These are phyloP conservation scores for Sutorius australiensis DNA, from an alignment of 768 basidiomycete species.

Conservation along the genomic window DNA sequence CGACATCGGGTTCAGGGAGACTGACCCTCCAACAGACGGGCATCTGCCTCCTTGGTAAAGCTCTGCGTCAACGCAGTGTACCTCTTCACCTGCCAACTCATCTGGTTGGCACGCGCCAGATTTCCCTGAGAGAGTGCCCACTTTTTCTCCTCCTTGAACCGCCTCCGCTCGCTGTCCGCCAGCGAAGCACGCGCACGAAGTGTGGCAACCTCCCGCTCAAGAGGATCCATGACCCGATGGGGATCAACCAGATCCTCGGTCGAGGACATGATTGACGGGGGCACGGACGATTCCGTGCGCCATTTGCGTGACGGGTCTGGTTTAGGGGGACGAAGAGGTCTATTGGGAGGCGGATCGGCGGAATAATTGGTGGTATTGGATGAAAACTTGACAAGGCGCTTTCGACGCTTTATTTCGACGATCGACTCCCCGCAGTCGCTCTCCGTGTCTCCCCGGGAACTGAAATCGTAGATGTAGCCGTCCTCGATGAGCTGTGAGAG, in stretches of 20 bases:
- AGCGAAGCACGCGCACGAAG: conserved; percentile 74
- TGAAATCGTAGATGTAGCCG: conserved; percentile 33
- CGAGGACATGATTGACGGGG: conserved; percentile 64
- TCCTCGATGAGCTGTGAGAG: conserved; percentile 63
- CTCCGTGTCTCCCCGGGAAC: conserved; percentile 14
- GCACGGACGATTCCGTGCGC: conserved; percentile 34
- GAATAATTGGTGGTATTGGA: conserved; percentile 33
- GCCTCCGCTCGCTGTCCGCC: conserved; percentile 77
- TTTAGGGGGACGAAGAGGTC: conserved; percentile 27
- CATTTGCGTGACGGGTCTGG: conserved; percentile 29
- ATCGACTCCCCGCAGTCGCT: conserved; percentile 18
- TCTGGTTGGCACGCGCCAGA: conserved; percentile 65
- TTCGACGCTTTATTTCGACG: conserved; percentile 27
- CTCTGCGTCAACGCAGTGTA: conserved; percentile 79
- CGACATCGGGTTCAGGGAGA: not conserved
- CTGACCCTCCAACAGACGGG: conserved; percentile 61
- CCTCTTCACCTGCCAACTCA: conserved; percentile 81
- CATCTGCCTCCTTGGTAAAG: conserved; percentile 74
- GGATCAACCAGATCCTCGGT: conserved; percentile 63
- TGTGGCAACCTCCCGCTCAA: conserved; percentile 71
- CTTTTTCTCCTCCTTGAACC: conserved; percentile 82
- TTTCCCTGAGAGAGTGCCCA: conserved; percentile 85
- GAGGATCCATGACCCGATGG: conserved; percentile 52
- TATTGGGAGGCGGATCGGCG: conserved; percentile 15
- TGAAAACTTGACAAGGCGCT: conserved; percentile 47